A percentile compares a stretch with the other conserved stretches of the same genome.
These are phyloP conservation scores for Axilococcus clingmanii DNA, from an alignment of 139 green algal genomes.

Conservation along the genomic window DNA sequence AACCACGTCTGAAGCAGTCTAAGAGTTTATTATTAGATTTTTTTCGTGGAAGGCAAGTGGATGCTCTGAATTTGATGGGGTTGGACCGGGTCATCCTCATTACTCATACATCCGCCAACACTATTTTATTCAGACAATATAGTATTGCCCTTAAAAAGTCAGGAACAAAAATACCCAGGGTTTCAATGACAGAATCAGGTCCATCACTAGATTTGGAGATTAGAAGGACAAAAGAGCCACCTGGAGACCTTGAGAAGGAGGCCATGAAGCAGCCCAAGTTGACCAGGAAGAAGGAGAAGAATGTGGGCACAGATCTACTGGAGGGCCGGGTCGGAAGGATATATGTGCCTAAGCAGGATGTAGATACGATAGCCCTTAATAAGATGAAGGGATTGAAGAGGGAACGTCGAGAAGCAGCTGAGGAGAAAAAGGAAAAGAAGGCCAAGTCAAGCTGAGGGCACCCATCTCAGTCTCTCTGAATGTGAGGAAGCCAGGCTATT, in stretches of 20 bases:
- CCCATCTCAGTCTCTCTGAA: too few relatives aligned
- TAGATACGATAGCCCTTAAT: slow-evolving; percentile 60
- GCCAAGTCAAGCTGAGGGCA: slow-evolving; percentile 1
- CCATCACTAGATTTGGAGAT: slow-evolving; percentile 66
- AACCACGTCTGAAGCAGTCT: slow-evolving; percentile 44
- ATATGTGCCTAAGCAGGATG: slow-evolving; percentile 84
- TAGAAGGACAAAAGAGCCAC: slow-evolving; percentile 42
- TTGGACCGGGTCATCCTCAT: slow-evolving; percentile 67
- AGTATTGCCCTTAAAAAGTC: slow-evolving; percentile 65
- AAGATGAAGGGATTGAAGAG: slow-evolving; percentile 83
- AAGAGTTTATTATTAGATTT: slow-evolving; percentile 79
- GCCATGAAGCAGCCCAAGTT: slow-evolving; percentile 59
- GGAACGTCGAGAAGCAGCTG: slow-evolving; percentile 31
- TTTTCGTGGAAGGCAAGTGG: slow-evolving; percentile 67
- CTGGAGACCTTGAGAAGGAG: slow-evolving; percentile 70
- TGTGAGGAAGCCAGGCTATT: too few relatives aligned
- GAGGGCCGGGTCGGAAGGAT: slow-evolving; percentile 81
- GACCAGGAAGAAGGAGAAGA: slow-evolving; percentile 84
- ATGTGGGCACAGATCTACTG: slow-evolving; percentile 61
- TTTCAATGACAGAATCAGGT: slow-evolving; percentile 77
- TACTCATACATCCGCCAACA: slow-evolving; percentile 8
- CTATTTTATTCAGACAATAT: slow-evolving; percentile 68
- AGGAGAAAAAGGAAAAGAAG: not conserved
- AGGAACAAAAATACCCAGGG: slow-evolving; percentile 49
- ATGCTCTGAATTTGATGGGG: slow-evolving; percentile 69